Evolutionary conservation across 805 yeast species (phyloP), one percentile per base, ranked within the genome.

Genomic region (Hagleromyces aurorensis): DNA sequence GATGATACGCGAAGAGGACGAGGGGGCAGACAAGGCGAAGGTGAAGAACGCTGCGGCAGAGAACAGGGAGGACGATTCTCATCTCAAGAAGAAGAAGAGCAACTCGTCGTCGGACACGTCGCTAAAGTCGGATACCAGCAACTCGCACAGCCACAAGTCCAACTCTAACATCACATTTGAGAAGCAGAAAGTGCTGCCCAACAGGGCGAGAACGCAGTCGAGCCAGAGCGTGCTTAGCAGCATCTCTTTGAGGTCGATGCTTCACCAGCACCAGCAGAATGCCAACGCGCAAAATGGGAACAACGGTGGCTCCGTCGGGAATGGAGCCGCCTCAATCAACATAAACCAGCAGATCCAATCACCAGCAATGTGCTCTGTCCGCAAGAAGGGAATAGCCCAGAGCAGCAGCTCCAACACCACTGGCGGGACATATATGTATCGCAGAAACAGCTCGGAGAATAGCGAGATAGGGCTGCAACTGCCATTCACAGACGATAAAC

Each of bases 211-310:
- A 34, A 50, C 62, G 1, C 63, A 59, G 24, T 57, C 63, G 1
- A 61, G 57, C 1, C 68, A 62, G 39, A 57, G 64, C 21, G 66
- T 62, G 7, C 42, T 64, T 21, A 61, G 66, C 11, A 85, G 61
- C 72, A 83, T 69, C 67, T 86, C 57, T 64, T 72, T 50, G 63
- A 58, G 46, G 63, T 82, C 83, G 60, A 72, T 78, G 32, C 68
- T 51, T 43, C 71, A 65, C 42, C 80, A 70, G 46, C 76, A 41
- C 77, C 72, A 34, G 70, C 78, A 38, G 76, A 79, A 33, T 78
- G 28, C 23, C 13, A 25, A 30, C 17, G 32, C 32, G 19, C 31
- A 30, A 17, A 23, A 31, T 24, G 29, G 36, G 9, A 23, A 33
- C 21, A 31, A 32, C 13, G 32, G 25, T 17, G 28, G 34, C 8